Percentiles rank a stretch among this genome's conserved stretches.
phyloP scores from a whole-genome alignment of 345 rosid genomes.

The Camelina hispida region DNA sequence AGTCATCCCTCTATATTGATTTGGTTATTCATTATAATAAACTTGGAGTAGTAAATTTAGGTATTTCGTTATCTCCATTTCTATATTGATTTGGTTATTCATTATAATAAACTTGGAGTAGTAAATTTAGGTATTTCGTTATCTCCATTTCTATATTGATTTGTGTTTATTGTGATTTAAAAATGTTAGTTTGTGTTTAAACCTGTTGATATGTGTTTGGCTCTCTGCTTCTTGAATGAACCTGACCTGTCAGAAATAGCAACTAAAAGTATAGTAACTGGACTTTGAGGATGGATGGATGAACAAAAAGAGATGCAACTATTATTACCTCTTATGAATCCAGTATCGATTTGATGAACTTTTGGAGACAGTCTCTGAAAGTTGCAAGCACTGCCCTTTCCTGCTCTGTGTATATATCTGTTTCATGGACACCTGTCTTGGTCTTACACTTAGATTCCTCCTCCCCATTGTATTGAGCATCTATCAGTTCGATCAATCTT shows the following conservation, averaged over 20 bases:
- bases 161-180: not conserved
- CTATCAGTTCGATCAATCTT: constrained; percentile 38
- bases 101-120: not conserved
- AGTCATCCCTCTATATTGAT: not conserved
- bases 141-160: constrained; percentile 1
- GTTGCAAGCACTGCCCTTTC: constrained; percentile 53
- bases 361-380: constrained; percentile 48
- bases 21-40: constrained; percentile 8
- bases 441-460: constrained; percentile 12
- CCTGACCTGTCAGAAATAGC: constrained; percentile 19
- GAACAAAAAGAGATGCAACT: not conserved
- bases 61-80: not conserved
- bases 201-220: too few relatives aligned
- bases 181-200: not conserved
- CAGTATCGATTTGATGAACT: constrained; percentile 32
- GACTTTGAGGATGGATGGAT: not conserved
- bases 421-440: not conserved
- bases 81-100: constrained; percentile 1
- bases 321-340: constrained; percentile 43
- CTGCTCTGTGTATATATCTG: constrained; percentile 38
- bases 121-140: not conserved
- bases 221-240: constrained; percentile 16
- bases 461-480: constrained; percentile 38
- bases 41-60: constrained; percentile 2
- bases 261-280: not conserved